These are phyloP conservation scores for Fraxinus excelsior DNA, from an alignment of 257 asterid species.

Conservation along the genomic window DNA sequence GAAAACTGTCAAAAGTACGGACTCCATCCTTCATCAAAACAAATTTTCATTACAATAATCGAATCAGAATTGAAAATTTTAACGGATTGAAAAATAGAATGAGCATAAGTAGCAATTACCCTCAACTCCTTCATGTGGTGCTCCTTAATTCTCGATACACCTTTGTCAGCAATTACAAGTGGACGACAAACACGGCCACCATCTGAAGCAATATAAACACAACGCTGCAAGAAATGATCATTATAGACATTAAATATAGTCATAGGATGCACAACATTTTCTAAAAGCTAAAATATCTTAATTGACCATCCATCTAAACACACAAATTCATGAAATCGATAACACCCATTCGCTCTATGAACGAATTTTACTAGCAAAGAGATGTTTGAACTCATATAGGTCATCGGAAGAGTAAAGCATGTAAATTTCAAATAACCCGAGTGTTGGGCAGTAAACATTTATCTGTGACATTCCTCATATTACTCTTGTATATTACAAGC, in stretches of 20 bases:
- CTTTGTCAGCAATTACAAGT: conserved; percentile 89
- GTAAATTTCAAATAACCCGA: not conserved
- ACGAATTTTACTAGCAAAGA: not conserved
- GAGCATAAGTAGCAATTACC: conserved; percentile 44
- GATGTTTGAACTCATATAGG: not conserved
- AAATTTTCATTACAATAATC: conserved; percentile 25
- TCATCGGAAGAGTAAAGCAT: too few species aligned
- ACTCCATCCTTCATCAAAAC: conserved; percentile 77
- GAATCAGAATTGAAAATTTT: not conserved
- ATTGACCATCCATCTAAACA: not conserved
- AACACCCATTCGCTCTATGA: not conserved
- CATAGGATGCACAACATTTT: not conserved
- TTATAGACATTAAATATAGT: not conserved
- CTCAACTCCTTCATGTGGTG: conserved; percentile 96
- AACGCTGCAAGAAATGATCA: conserved; percentile 56
- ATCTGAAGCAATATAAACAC: conserved; percentile 96
- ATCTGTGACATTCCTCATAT: not conserved
- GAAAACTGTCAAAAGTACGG: conserved; percentile 74
- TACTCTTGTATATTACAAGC: not conserved
- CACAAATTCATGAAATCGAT: not conserved
- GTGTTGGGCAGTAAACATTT: not conserved
- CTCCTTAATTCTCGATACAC: conserved; percentile 89
- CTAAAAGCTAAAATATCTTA: not conserved
- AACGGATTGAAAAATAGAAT: not conserved
- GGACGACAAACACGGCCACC: conserved; percentile 99